Percentiles rank a stretch among this genome's conserved stretches.
phyloP scores from a whole-genome alignment of 2,329 filamentous ascomycete genomes.

The Colletotrichum sp. region DNA sequence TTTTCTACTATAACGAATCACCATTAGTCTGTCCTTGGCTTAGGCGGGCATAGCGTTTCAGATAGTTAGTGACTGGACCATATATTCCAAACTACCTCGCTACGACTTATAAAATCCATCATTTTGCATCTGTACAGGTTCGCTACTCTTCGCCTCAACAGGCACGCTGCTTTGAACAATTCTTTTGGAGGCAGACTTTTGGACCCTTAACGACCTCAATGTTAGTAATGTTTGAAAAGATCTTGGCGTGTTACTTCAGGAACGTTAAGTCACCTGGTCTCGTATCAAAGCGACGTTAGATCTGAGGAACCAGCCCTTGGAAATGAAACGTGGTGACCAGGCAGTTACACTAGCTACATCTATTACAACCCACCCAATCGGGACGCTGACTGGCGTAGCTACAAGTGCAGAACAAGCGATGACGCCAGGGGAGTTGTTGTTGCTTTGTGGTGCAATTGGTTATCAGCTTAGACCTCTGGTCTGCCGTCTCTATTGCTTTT shows the following conservation, averaged over 20 bases:
- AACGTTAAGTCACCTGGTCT: background rate
- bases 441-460: background rate
- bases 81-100: too few species aligned
- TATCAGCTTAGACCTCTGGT: background rate
- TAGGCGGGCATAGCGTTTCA: background rate
- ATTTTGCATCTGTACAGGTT: too few species aligned
- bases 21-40: accelerated
- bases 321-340: background rate
- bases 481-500: background rate
- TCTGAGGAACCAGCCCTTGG: too few species aligned
- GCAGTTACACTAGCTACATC: background rate
- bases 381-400: background rate
- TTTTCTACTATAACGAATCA: background rate
- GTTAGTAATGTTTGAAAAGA: too few species aligned
- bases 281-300: background rate
- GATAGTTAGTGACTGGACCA: background rate
- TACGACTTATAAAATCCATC: accelerated
- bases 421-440: background rate
- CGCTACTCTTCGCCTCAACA: too few species aligned
- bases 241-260: background rate
- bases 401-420: background rate
- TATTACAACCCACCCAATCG: background rate
- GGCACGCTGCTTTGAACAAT: accelerated
- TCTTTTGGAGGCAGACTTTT: accelerated
- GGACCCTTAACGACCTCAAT: too few species aligned